Conservation (phyloP, 73 alveolate species). For the Paramecium sexaurelia region DNA sequence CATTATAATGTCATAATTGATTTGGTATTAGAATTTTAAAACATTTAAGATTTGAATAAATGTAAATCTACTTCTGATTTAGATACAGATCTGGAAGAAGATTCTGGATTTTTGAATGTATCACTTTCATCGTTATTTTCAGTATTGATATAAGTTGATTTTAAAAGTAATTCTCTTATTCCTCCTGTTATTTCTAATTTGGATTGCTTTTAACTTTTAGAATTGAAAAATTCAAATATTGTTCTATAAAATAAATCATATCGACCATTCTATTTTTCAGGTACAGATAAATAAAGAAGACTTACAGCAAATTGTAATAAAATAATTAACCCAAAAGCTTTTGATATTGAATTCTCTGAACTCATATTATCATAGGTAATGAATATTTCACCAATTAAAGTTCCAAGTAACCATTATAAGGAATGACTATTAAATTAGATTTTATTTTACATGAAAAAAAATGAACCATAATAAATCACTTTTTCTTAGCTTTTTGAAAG, state of each 20-base stretch:
- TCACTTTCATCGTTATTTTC: not conserved
- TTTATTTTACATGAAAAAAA: not conserved
- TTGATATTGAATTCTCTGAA: not conserved
- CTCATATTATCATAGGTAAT: not conserved
- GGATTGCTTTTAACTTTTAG: not conserved
- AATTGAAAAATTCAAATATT: not conserved
- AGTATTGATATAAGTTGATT: not conserved
- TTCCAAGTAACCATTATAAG: conserved; percentile 17
- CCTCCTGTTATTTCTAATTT: not conserved
- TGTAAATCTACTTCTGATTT: not conserved
- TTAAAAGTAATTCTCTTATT: not conserved
- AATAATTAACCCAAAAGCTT: not conserved
- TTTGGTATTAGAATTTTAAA: not conserved
- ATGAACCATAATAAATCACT: conserved; percentile 24
- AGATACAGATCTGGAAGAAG: not conserved
- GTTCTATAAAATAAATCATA: not conserved
- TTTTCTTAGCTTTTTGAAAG: not conserved
- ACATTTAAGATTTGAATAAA: not conserved
- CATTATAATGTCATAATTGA: not conserved
- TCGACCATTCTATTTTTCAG: not conserved
- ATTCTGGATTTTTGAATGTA: not conserved
- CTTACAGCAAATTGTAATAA: not conserved
- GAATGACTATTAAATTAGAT: not conserved
- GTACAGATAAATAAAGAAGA: not conserved
- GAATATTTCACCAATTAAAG: conserved; percentile 17